Evolutionary conservation across 1,139 yeast genomes (phyloP).

Genomic region (Blastobotrys persicus): DNA sequence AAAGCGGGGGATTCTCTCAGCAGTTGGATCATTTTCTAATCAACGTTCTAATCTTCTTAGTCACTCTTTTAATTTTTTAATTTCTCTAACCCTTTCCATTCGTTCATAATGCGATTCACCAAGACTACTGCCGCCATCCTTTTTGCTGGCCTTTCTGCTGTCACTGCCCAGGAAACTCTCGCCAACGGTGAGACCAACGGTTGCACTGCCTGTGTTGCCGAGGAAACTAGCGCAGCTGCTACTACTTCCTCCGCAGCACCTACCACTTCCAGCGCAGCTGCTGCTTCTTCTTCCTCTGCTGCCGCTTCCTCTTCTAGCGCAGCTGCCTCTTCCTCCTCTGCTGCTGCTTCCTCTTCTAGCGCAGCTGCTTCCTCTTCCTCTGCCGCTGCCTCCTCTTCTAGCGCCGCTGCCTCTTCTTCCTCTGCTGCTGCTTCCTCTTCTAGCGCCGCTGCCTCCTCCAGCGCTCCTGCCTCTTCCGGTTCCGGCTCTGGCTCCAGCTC

Average conservation of each 20-base stretch:
- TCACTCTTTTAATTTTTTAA: conserved; percentile 4
- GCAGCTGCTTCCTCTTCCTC: background rate
- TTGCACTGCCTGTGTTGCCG: conserved; percentile 5
- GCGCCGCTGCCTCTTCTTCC: background rate
- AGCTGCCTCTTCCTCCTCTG: conserved; percentile 4
- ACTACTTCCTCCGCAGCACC: conserved; percentile 1
- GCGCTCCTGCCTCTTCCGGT: background rate
- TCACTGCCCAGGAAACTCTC: background rate
- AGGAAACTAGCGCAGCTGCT: background rate
- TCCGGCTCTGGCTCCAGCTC: background rate
- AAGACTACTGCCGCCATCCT: conserved; percentile 6
- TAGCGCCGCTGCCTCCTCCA: background rate
- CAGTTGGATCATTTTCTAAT: background rate
- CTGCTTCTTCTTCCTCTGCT: conserved; percentile 4
- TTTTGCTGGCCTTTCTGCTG: conserved; percentile 6
- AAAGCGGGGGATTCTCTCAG: background rate
- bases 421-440: background rate
- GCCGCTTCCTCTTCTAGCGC: background rate
- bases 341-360: conserved; percentile 1
- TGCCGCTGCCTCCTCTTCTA: background rate
- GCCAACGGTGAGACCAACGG: conserved; percentile 6
- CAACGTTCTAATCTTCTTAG: conserved; percentile 1
- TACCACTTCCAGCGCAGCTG: background rate
- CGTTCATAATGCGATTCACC: background rate
- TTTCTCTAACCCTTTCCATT: background rate